Evolutionary conservation across 2,329 filamentous ascomycete genomes (phyloP).

Genomic region (Esteya vermicola): DNA sequence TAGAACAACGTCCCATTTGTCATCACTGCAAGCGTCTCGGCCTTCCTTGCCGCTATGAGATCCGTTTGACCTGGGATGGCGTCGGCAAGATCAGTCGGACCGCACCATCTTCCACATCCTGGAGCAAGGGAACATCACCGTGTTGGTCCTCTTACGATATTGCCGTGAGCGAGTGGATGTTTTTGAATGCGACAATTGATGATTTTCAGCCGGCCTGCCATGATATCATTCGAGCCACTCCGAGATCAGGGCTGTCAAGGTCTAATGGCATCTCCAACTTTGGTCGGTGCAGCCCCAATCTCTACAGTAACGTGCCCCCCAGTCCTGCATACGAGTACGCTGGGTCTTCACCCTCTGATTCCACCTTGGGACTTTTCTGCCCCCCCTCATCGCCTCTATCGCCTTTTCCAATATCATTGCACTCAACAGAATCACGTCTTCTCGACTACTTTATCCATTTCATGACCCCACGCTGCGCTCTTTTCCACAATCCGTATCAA

Average conservation of each 20-base stretch:
- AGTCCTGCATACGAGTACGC: too few species aligned
- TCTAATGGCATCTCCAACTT: too few species aligned
- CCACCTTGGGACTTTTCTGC: background rate
- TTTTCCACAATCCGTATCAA: background rate
- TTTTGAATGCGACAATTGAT: slow-evolving; percentile 3
- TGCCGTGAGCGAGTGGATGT: slow-evolving; percentile 6
- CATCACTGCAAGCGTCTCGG: slow-evolving; percentile 1
- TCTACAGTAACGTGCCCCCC: too few species aligned
- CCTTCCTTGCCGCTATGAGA: background rate
- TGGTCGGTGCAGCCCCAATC: too few species aligned
- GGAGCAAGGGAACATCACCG: too few species aligned
- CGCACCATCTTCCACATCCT: background rate
- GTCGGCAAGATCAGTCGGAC: background rate
- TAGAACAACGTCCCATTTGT: slow-evolving; percentile 1
- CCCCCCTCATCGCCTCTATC: background rate
- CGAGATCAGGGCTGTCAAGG: background rate
- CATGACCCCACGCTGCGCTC: background rate
- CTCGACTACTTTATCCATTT: slow-evolving; percentile 1
- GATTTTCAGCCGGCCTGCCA: slow-evolving; percentile 1
- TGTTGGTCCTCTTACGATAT: background rate
- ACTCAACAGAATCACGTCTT: background rate
- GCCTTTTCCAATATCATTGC: background rate
- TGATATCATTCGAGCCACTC: background rate
- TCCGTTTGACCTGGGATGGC: background rate
- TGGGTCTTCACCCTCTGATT: background rate